Percentiles rank a stretch among this genome's conserved stretches.
These are phyloP conservation scores for Tribonema minus DNA, from an alignment of 108 stramenopile genomes.

Conservation along the genomic window DNA sequence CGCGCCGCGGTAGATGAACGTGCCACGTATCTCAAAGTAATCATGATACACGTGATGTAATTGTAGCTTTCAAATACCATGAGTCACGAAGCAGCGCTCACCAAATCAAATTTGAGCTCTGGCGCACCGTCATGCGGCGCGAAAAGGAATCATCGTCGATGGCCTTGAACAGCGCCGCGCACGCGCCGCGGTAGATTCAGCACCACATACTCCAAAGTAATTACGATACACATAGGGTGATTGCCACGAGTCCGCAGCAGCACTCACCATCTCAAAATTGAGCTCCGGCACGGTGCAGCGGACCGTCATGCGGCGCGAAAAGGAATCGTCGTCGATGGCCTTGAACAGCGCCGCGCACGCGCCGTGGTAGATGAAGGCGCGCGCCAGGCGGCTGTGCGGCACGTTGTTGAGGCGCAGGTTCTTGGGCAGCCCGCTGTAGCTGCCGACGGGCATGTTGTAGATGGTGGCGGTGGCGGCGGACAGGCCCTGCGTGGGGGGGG, in stretches of 20 bases:
- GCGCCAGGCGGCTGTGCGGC: conserved; percentile 11
- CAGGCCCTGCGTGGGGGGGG: too few relatives aligned
- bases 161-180: too few relatives aligned
- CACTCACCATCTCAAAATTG: conserved; percentile 16
- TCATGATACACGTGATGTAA: too few relatives aligned
- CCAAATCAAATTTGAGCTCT: conserved; percentile 13
- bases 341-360: conserved; percentile 8
- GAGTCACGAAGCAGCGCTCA: too few relatives aligned
- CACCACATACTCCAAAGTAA: too few relatives aligned
- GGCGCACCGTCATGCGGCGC: conserved; percentile 21
- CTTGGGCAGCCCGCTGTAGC: conserved; percentile 20
- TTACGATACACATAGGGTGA: too few relatives aligned
- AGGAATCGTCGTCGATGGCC: conserved; percentile 12
- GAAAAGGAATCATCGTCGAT: conserved; percentile 11
- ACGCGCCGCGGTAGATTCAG: conserved; percentile 23
- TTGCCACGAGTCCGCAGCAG: too few relatives aligned
- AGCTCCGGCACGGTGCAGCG: conserved; percentile 20
- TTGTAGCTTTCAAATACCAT: too few relatives aligned
- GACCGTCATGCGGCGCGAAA: conserved; percentile 18
- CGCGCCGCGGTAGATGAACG: conserved; percentile 24
- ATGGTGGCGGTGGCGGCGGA: conserved; percentile 11
- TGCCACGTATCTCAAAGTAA: too few relatives aligned
- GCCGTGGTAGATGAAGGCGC: conserved; percentile 23
- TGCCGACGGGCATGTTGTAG: conserved; percentile 32
- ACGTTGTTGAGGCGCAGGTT: conserved; percentile 39